Evolutionary conservation across 2,329 filamentous ascomycete species (phyloP).

Genomic region (Daldinia eschscholtzii): DNA sequence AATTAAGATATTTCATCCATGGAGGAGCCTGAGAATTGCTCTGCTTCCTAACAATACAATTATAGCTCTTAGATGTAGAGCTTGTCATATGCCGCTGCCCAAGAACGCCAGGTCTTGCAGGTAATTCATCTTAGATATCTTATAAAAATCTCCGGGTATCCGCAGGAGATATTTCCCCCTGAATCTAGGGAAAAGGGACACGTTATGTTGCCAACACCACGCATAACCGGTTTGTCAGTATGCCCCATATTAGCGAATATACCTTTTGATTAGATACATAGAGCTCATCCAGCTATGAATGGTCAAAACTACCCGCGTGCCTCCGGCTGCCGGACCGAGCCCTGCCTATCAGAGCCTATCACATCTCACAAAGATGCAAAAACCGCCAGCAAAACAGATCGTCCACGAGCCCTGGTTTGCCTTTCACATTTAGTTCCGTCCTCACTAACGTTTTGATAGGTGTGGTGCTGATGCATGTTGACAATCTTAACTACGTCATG

Average conservation of each 20-base stretch:
- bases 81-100: not conserved
- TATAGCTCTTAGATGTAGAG: not conserved
- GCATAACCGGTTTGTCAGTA: not conserved
- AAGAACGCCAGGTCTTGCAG: not conserved
- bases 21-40: not conserved
- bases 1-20: not conserved
- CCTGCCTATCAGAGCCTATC: conserved; percentile 37
- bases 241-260: not conserved
- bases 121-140: conserved; percentile 9
- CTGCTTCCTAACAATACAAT: not conserved
- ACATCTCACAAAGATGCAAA: conserved; percentile 34
- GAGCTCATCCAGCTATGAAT: not conserved
- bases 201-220: not conserved
- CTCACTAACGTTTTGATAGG: conserved; percentile 17
- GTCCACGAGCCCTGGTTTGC: conserved; percentile 31
- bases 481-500: conserved; percentile 25
- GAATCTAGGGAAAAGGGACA: conserved; percentile 6
- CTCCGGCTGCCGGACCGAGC: conserved; percentile 21
- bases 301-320: conserved; percentile 10
- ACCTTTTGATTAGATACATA: not conserved
- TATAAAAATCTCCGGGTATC: conserved; percentile 4
- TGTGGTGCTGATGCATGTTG: conserved; percentile 4
- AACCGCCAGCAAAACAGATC: conserved; percentile 19
- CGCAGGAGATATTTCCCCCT: conserved; percentile 13
- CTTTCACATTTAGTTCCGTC: conserved; percentile 13